Evolutionary conservation across 106 monocot genomes (phyloP), one percentile per base, ranked within the genome.

Genomic region (Dendrobium chrysotoxum): DNA sequence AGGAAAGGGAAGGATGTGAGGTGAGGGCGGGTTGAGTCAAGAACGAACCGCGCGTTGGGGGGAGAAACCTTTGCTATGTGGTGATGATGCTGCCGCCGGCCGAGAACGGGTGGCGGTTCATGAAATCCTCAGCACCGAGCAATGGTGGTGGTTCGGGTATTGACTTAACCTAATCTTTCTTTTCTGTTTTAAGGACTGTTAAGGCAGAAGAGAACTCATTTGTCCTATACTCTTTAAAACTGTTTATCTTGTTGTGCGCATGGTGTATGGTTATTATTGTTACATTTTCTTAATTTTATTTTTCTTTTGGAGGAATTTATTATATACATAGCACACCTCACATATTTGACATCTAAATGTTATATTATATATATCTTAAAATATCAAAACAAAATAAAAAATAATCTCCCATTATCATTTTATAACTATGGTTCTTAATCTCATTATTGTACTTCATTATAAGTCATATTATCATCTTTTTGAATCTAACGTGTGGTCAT

Each of bases 91-190:
- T 42, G 21, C 23, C 74, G 39, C 74, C 74, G 74, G 74, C 64
- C 25, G n/a, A 20, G 12, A 57, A 57, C 4, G 21, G 57, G 21
- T 17, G 57, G 57, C 57, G 40, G 75, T 21, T 1, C 9, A 40
- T 75, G 78, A 35, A 68, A 28, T 80, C 82, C 79, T 83, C 79
- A 89, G 45, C 89, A 80, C 86, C 25, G 55, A 87, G 85, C 82
- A 90, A 85, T 81, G 87, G 87, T 90, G 87, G 85, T 90, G 90
- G 90, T 90, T 90, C 90, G 90, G 90, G 90, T 85, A 90, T 90
- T 90, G 90, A 90, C 90, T 90, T 78, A 16, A 45, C 71, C 35
- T 74, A 76, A n/a, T 20, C 40, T 61, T 25, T 53, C 40, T 57
- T 17, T 79, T 20, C 23, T 61, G 5, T 23, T 23, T 25, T 68